A percentile compares a stretch with the other conserved stretches of the same genome.
Evolutionary conservation across 495 filamentous ascomycete species (phyloP).

Genomic region (Elasticomyces elasticus): DNA sequence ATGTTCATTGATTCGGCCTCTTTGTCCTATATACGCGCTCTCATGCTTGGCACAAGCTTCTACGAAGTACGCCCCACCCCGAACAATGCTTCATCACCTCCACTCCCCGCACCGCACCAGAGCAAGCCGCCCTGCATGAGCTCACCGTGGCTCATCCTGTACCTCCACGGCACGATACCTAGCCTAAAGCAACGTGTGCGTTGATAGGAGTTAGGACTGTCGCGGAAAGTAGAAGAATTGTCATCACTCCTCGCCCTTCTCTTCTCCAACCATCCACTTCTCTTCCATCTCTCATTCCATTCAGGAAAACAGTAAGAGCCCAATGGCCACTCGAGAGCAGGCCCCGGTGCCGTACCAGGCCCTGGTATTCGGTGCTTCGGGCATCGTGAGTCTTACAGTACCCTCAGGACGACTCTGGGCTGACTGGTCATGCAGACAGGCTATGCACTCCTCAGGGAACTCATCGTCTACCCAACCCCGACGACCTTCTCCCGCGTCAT

Average conservation of each 20-base stretch:
- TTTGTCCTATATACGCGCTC: no score
- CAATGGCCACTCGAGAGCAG: not conserved
- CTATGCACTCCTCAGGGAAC: conserved; percentile 16
- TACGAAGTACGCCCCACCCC: no score
- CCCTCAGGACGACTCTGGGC: not conserved
- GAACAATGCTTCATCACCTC: no score
- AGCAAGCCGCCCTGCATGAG: no score
- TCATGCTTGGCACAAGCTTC: no score
- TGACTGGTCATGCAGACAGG: conserved; percentile 1
- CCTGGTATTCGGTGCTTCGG: conserved; percentile 18
- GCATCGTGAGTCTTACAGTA: conserved; percentile 5
- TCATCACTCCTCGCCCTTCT: not conserved
- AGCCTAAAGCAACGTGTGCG: no score
- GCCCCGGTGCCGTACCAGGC: conserved; percentile 3
- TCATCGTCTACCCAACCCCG: conserved; percentile 12
- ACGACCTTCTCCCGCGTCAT: conserved; percentile 15
- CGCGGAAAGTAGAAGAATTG: not conserved
- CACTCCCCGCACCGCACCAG: no score
- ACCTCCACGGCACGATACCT: no score
- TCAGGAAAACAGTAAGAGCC: not conserved
- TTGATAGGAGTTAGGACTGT: no score
- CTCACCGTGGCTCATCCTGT: no score
- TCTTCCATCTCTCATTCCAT: not conserved
- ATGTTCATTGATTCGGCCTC: no score
- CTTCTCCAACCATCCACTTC: not conserved